A percentile compares a stretch with the other conserved stretches of the same genome.
These are phyloP conservation scores for Stentor roeselii DNA, from an alignment of 73 alveolate species.

Conservation along the genomic window DNA sequence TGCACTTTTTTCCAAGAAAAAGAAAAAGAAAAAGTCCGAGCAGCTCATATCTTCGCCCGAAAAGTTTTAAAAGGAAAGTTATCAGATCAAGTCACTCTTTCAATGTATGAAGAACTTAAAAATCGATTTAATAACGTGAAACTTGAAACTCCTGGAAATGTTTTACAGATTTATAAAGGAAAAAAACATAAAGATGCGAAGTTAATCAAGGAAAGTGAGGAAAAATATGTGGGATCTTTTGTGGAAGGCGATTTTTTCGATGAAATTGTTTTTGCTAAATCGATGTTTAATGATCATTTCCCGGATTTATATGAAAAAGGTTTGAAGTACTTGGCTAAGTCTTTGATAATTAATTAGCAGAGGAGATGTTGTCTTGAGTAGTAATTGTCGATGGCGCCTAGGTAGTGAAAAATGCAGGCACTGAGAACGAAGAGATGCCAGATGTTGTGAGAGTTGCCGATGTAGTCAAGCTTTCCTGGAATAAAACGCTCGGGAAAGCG, in stretches of 20 bases:
- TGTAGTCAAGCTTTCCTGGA: conserved; percentile 80
- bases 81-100: no score
- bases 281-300: not conserved
- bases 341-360: no score
- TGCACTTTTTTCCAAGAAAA: not conserved
- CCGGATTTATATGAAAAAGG: conserved; percentile 5
- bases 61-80: not conserved
- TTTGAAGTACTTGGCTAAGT: not conserved
- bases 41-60: not conserved
- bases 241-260: not conserved
- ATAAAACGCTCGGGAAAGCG: conserved; percentile 79
- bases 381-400: conserved; percentile 41
- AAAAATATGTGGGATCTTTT: not conserved
- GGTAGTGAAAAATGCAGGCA: conserved; percentile 49
- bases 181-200: not conserved
- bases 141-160: conserved; percentile 17
- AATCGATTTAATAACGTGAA: not conserved
- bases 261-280: not conserved
- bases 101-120: not conserved
- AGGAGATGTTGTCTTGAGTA: not conserved
- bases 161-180: not conserved
- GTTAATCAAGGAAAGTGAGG: not conserved
- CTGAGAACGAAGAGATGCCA: conserved; percentile 54
- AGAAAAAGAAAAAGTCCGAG: not conserved
- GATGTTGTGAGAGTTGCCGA: conserved; percentile 55